These are phyloP conservation scores for Clohesyomyces aquaticus DNA, from an alignment of 495 filamentous ascomycete species.

Conservation along the genomic window DNA sequence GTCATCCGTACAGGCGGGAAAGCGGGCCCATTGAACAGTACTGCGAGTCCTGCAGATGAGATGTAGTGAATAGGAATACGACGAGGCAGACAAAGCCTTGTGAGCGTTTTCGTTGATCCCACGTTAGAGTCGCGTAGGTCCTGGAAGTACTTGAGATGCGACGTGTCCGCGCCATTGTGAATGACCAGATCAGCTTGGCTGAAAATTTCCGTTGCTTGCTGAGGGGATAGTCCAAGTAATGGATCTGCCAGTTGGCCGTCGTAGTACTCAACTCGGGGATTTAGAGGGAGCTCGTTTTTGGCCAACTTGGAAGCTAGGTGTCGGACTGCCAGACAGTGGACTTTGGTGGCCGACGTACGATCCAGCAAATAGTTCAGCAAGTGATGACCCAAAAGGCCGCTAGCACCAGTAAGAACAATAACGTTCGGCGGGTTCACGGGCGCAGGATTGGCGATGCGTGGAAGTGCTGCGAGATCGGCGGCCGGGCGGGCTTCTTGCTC, in stretches of 20 bases:
- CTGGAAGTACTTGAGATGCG: constrained; percentile 1
- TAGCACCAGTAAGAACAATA: too few species aligned
- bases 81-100: background rate
- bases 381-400: too few species aligned
- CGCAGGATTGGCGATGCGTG: too few species aligned
- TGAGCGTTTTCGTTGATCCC: background rate
- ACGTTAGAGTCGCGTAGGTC: constrained; percentile 1
- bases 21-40: background rate
- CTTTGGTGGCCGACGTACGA: too few species aligned
- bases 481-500: too few species aligned
- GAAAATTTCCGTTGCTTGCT: background rate
- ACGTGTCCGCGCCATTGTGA: constrained; percentile 18
- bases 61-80: constrained; percentile 18
- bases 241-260: constrained; percentile 1
- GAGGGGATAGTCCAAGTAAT: background rate
- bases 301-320: too few species aligned
- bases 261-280: too few species aligned
- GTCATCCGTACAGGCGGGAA: background rate
- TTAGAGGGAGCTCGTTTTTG: too few species aligned
- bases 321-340: too few species aligned
- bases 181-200: constrained; percentile 10
- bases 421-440: too few species aligned
- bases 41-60: background rate
- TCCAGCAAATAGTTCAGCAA: too few species aligned
- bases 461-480: too few species aligned